Percentiles rank a stretch among this genome's conserved stretches.
Evolutionary conservation across 2,329 filamentous ascomycete species (phyloP).

Genomic region (Verticillium longisporum): DNA sequence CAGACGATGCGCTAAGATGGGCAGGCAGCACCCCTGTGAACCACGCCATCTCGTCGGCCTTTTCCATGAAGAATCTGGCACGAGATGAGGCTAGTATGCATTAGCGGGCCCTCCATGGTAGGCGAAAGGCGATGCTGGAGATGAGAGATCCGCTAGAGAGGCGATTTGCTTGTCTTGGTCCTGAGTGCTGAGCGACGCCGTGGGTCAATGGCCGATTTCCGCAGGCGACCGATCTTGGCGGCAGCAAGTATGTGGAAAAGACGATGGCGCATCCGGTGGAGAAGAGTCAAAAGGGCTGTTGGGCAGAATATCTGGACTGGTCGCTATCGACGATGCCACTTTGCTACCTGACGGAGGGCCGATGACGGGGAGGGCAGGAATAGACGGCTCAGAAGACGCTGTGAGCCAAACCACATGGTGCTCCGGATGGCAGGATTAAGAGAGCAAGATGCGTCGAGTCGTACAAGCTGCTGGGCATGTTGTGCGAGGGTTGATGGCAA

Average conservation of each 20-base stretch:
- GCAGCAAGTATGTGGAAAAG: no score
- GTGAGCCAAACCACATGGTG: neutral
- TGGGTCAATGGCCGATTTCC: neutral
- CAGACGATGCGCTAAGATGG: constrained; percentile 7
- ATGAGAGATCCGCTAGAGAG: neutral
- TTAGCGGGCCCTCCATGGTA: neutral
- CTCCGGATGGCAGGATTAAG: neutral
- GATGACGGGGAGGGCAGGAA: neutral
- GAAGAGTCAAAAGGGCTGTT: neutral
- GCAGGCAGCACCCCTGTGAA: constrained; percentile 9
- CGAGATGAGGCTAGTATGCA: constrained; percentile 4
- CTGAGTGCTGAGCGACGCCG: neutral
- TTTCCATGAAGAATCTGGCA: constrained; percentile 6
- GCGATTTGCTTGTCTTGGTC: no score
- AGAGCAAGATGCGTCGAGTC: neutral
- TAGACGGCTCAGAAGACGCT: neutral
- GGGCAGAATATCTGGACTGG: neutral
- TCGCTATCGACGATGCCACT: neutral
- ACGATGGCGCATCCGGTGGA: neutral
- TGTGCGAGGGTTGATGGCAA: neutral
- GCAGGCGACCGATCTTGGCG: no score
- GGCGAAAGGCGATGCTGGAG: neutral
- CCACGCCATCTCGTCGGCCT: neutral
- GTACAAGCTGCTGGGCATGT: neutral
- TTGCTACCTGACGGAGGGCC: neutral